phyloP scores from a whole-genome alignment of 495 filamentous ascomycete species.

The Penicillium lividum region DNA sequence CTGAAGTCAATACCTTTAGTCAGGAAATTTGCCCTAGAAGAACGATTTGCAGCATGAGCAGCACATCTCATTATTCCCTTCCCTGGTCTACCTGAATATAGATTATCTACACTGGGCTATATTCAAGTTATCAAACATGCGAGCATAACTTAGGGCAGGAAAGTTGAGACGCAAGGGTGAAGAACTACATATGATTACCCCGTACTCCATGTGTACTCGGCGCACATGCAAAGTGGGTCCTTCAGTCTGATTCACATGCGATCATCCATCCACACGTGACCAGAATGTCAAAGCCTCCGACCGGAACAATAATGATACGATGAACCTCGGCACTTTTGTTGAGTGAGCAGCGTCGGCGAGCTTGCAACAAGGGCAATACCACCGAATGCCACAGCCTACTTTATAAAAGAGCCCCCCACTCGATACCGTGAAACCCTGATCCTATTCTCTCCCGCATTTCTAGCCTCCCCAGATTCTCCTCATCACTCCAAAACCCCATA shows the following conservation, averaged over 20 bases:
- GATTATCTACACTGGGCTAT: no score
- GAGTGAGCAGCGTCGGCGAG: slow-evolving; percentile 20
- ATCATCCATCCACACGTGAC: slow-evolving; percentile 2
- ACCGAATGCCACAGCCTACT: slow-evolving; percentile 29
- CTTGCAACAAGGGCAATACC: slow-evolving; percentile 36
- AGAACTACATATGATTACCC: not conserved
- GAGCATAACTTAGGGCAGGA: no score
- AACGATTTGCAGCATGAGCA: no score
- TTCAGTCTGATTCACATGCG: slow-evolving; percentile 2
- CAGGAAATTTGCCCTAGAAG: no score
- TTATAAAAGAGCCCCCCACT: slow-evolving; percentile 28
- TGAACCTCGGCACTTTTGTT: slow-evolving; percentile 41
- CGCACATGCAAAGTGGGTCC: not conserved
- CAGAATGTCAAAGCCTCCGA: not conserved
- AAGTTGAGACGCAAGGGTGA: no score
- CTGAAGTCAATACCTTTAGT: no score
- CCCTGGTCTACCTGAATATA: no score
- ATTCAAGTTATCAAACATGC: no score
- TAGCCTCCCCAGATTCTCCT: slow-evolving; percentile 15
- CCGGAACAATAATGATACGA: slow-evolving; percentile 41
- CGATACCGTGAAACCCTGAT: slow-evolving; percentile 3
- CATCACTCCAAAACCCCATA: slow-evolving; percentile 13
- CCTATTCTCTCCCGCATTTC: slow-evolving; percentile 7
- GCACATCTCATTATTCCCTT: no score
- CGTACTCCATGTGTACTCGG: not conserved